Percentiles rank a stretch among this genome's conserved stretches.
phyloP scores from a whole-genome alignment of 2,329 filamentous ascomycete species.

The Ophiostoma sp. region DNA sequence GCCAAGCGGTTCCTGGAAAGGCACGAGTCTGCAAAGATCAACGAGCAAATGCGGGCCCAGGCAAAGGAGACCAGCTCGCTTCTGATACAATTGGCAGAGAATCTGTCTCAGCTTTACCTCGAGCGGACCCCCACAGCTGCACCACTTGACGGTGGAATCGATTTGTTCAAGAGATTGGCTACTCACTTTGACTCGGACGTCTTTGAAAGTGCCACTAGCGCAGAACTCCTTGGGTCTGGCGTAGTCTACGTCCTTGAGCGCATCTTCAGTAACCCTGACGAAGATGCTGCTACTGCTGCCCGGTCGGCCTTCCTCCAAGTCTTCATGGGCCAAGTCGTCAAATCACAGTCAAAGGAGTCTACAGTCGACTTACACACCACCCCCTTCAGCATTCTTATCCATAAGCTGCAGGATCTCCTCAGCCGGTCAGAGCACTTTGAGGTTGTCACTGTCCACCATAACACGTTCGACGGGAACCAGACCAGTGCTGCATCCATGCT shows the following conservation, averaged over 20 bases:
- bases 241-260: conserved; percentile 79
- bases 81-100: conserved; percentile 63
- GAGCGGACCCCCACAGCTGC: conserved; percentile 45
- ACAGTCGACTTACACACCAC: conserved; percentile 67
- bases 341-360: conserved; percentile 58
- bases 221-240: conserved; percentile 84
- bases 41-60: conserved; percentile 69
- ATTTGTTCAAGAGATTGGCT: conserved; percentile 70
- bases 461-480: conserved; percentile 81
- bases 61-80: conserved; percentile 69
- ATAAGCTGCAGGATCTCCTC: conserved; percentile 91
- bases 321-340: conserved; percentile 76
- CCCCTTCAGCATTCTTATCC: conserved; percentile 82
- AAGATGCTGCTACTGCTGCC: conserved; percentile 57
- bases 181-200: conserved; percentile 84
- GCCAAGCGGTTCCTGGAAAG: conserved; percentile 79
- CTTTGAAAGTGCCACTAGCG: conserved; percentile 88
- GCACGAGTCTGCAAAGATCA: conserved; percentile 71
- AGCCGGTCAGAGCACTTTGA: conserved; percentile 98
- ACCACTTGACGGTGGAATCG: conserved; percentile 49
- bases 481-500: conserved; percentile 94
- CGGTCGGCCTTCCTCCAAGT: conserved; percentile 81
- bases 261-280: conserved; percentile 69
- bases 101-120: conserved; percentile 68
- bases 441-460: conserved; percentile 90